These are phyloP conservation scores for Mrakiaceae sp. DNA, from an alignment of 1,284 basidiomycete genomes.

Conservation along the genomic window DNA sequence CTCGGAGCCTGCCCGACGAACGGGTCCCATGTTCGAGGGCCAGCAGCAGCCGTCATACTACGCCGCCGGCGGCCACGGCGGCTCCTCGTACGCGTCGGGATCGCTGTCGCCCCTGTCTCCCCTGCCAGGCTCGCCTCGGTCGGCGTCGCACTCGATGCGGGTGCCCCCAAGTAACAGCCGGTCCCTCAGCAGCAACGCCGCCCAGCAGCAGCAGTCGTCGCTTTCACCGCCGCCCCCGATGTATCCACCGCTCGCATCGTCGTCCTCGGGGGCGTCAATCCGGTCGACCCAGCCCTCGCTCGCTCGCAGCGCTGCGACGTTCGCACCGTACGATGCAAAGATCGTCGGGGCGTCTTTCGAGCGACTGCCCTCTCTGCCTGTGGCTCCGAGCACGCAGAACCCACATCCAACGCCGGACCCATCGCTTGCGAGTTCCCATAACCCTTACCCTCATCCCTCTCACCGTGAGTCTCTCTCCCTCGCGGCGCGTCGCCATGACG, in stretches of 20 bases:
- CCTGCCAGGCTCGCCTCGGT: background rate
- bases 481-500: background rate
- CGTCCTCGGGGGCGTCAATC: background rate
- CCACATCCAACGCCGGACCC: slow-evolving; percentile 16
- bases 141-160: too few species aligned
- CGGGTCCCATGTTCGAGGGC: too few species aligned
- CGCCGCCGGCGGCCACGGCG: background rate
- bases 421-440: background rate
- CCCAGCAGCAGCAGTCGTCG: background rate
- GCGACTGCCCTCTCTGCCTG: slow-evolving; percentile 5
- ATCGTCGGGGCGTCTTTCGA: slow-evolving; percentile 6
- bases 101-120: background rate
- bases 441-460: slow-evolving; percentile 14
- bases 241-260: background rate
- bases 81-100: background rate
- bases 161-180: too few species aligned
- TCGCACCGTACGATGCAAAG: slow-evolving; percentile 6
- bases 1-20: background rate
- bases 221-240: background rate
- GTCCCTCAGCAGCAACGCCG: background rate
- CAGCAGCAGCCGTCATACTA: background rate
- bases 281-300: background rate
- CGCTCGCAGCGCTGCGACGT: background rate
- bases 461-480: slow-evolving; percentile 7
- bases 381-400: background rate